These are phyloP conservation scores for Ganoderma resinaceum DNA, from an alignment of 1,284 basidiomycete genomes.

Conservation along the genomic window DNA sequence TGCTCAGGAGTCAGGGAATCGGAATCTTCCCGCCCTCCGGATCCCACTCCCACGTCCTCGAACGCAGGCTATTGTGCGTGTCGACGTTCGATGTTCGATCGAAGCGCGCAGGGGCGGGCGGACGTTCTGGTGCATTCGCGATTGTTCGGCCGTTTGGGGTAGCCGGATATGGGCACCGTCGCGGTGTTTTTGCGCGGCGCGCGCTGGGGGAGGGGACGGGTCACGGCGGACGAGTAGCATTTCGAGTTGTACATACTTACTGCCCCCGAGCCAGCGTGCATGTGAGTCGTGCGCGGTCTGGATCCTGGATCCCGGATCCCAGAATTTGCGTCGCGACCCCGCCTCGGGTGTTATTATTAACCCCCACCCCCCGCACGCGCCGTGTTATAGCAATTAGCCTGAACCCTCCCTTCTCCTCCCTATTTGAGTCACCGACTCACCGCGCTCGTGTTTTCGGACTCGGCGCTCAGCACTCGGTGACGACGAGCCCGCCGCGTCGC, in stretches of 20 bases:
- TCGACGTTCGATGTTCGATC: background rate
- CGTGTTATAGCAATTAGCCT: background rate
- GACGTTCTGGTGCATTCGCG: background rate
- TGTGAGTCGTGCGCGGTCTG: too few relatives aligned
- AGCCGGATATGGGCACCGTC: too few relatives aligned
- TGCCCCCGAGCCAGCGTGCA: too few relatives aligned
- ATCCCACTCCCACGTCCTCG: constrained; percentile 4
- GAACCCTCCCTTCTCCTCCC: background rate
- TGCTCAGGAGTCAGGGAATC: too few relatives aligned
- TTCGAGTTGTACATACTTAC: background rate
- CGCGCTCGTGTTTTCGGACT: background rate
- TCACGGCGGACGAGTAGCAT: too few relatives aligned
- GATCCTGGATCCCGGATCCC: too few relatives aligned
- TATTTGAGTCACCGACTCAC: background rate
- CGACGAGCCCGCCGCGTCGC: background rate
- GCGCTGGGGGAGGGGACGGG: too few relatives aligned
- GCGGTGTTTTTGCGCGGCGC: background rate
- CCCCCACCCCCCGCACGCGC: background rate
- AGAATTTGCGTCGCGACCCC: background rate
- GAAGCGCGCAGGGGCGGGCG: background rate
- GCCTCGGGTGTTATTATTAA: background rate
- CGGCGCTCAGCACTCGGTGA: background rate
- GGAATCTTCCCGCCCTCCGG: too few relatives aligned
- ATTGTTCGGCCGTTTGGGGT: constrained; percentile 2
- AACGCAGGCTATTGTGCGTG: background rate